Conservation (phyloP, 805 yeast species). For the Zygotorulaspora chibaensis region DNA sequence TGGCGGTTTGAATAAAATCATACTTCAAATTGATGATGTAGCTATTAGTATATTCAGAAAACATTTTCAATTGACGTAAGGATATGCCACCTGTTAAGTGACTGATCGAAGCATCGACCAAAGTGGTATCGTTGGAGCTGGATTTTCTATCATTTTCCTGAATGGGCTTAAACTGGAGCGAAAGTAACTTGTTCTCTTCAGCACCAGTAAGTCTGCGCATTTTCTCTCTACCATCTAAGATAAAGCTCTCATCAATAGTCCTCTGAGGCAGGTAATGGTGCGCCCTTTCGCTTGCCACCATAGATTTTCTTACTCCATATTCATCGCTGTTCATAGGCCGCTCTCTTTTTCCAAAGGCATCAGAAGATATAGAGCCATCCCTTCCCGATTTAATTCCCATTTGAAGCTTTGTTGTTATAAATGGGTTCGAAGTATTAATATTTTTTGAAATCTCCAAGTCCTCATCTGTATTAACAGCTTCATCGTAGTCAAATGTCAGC, state of each 20-base stretch:
- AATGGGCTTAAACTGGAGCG: not conserved
- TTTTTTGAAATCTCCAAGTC: conserved; percentile 20
- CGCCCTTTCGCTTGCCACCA: too few species aligned
- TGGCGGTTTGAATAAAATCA: not conserved
- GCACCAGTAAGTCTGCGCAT: conserved; percentile 1
- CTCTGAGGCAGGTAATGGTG: not conserved
- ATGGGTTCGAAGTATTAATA: conserved; percentile 24
- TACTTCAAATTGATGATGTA: not conserved
- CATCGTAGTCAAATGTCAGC: conserved; percentile 10
- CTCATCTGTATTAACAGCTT: conserved; percentile 10
- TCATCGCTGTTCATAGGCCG: too few species aligned
- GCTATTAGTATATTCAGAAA: conserved; percentile 18
- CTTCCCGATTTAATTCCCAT: not conserved
- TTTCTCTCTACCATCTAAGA: not conserved
- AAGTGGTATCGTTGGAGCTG: conserved; percentile 2
- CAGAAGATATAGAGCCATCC: not conserved
- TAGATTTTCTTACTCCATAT: too few species aligned
- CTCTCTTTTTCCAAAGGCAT: not conserved
- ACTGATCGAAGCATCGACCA: conserved; percentile 1
- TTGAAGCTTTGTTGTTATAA: conserved; percentile 16
- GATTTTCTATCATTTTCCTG: not conserved
- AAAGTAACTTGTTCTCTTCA: not conserved
- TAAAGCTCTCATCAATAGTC: not conserved
- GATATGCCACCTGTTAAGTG: not conserved
- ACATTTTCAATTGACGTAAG: conserved; percentile 1